These are phyloP conservation scores for Nematocida homosporus DNA, from an alignment of 371 early-diverging fungal species.

Conservation along the genomic window DNA sequence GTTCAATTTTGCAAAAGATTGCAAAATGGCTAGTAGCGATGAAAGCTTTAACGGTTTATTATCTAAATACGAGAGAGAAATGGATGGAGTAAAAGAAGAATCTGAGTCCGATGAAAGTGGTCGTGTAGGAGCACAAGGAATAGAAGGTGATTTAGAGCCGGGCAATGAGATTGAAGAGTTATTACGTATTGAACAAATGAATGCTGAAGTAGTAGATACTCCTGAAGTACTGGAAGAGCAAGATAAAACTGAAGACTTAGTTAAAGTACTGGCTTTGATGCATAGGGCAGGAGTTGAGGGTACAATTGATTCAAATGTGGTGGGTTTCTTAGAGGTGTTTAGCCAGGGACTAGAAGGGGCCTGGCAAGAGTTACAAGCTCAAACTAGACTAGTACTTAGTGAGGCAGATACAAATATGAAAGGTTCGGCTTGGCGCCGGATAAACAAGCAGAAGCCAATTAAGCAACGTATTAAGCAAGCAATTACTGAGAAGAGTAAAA, in stretches of 20 bases:
- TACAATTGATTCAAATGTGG: not conserved
- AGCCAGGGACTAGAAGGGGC: conserved; percentile 8
- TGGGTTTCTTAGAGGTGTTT: conserved; percentile 15
- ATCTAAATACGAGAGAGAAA: not conserved
- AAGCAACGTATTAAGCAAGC: conserved; percentile 34
- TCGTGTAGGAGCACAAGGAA: not conserved
- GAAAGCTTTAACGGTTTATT: not conserved
- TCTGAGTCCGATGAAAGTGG: not conserved
- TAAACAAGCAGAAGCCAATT: conserved; percentile 52
- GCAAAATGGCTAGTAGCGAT: not conserved
- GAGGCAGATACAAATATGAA: conserved; percentile 34
- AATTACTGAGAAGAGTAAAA: conserved; percentile 38
- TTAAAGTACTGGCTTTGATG: conserved; percentile 24
- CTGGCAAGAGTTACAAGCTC: not conserved
- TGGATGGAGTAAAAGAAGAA: not conserved
- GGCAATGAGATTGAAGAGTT: conserved; percentile 18
- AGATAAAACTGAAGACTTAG: conserved; percentile 4
- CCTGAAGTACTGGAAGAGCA: conserved; percentile 9
- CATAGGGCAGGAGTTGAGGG: conserved; percentile 39
- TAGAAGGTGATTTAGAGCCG: not conserved
- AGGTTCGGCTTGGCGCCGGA: conserved; percentile 8
- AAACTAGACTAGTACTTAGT: conserved; percentile 11
- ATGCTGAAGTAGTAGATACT: not conserved
- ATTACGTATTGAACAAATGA: conserved; percentile 19
- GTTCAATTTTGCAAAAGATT: not conserved